Conservation (phyloP, 257 asterid species). For the Forsythia viridissima region DNA sequence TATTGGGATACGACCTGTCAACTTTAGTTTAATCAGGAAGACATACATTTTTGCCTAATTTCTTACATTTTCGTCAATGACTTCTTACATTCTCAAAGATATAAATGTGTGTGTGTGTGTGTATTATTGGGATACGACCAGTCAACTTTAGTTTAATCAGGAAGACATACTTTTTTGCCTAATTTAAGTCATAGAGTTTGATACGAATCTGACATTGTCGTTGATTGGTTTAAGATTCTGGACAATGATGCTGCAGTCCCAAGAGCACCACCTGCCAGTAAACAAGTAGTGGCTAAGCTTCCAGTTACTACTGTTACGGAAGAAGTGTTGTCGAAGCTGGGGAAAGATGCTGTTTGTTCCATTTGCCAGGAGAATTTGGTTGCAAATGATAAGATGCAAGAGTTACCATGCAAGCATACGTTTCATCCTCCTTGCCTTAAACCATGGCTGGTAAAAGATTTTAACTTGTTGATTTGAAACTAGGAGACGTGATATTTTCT, state of each 20-base stretch:
- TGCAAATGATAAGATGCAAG: conserved; percentile 81
- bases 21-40: neutral
- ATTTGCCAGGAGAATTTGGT: conserved; percentile 86
- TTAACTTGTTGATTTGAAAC: neutral
- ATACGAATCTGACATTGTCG: conserved; percentile 17
- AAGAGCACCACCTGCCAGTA: conserved; percentile 94
- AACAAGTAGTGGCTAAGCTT: conserved; percentile 91
- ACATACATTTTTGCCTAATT: neutral
- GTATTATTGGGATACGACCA: neutral
- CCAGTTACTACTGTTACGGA: conserved; percentile 66
- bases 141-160: neutral
- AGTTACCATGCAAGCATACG: conserved; percentile 86
- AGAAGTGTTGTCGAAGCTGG: conserved; percentile 62
- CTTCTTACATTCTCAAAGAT: neutral
- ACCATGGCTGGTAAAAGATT: conserved; percentile 88
- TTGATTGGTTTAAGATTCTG: conserved; percentile 48
- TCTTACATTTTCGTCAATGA: neutral
- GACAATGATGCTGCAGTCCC: conserved; percentile 64
- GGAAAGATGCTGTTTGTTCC: conserved; percentile 78
- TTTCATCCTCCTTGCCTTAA: conserved; percentile 98
- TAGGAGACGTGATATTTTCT: neutral
- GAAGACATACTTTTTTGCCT: neutral
- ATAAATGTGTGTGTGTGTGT: no score
- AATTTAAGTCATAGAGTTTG: neutral
- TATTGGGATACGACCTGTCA: neutral